phyloP scores from a whole-genome alignment of 129 eudicot genomes.

The Glebionis coronaria region DNA sequence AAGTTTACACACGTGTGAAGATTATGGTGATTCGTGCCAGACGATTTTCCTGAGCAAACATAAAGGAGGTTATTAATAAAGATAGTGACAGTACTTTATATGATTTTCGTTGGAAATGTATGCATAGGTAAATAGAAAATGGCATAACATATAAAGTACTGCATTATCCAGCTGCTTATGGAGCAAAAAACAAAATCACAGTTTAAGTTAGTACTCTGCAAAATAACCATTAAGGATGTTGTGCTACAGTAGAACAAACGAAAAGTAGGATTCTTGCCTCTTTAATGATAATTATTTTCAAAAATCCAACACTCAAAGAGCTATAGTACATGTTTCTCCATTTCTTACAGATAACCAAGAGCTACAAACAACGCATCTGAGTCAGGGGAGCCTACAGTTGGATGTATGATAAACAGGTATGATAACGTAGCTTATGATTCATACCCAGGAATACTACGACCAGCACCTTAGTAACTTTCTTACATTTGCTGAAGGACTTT shows the following conservation, averaged over 20 bases:
- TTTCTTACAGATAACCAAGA: conserved; percentile 1
- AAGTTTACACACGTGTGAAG: conserved; percentile 14
- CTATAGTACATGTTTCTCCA: neutral
- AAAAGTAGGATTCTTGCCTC: neutral
- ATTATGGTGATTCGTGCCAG: conserved; percentile 8
- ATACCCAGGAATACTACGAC: neutral
- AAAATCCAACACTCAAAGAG: neutral
- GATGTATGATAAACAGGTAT: conserved; percentile 12
- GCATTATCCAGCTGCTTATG: neutral
- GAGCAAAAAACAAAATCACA: neutral
- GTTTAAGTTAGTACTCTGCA: neutral
- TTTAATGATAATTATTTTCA: neutral
- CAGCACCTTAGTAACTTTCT: neutral
- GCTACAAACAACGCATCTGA: neutral
- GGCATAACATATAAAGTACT: neutral
- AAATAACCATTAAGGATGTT: neutral
- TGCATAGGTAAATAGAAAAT: neutral
- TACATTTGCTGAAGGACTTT: conserved; percentile 4
- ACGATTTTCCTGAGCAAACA: conserved; percentile 30
- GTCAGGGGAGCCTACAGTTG: neutral
- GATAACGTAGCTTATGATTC: neutral
- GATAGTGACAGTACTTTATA: conserved; percentile 1
- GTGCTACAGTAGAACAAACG: neutral
- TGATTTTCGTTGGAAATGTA: neutral
- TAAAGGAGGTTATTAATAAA: conserved; percentile 3